Evolutionary conservation across 331 rosid genomes (phyloP), one percentile per base, ranked within the genome.

Genomic region (Cucumis variabilis): DNA sequence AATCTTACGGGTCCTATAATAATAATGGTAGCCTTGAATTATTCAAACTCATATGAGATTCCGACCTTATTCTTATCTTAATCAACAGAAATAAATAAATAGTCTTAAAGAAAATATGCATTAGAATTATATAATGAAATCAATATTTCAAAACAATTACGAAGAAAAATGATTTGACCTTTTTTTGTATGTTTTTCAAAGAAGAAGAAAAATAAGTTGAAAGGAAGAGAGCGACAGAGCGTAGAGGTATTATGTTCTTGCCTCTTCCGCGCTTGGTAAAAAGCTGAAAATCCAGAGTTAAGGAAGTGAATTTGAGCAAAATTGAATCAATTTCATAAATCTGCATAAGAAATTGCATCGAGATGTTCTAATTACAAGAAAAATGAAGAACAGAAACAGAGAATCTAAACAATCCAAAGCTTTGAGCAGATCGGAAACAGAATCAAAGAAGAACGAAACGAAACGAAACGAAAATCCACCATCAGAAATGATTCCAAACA

Each of bases 391-490:
- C 25, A 24, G 14, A 13, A 48, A n/a, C 21, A 48, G 23, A 50
- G 41, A 77, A 24, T 77, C 37, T 48, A 24, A 24, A n/a, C 27
- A 46, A 48, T 48, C 37, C 53, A 44, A n/a, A 77, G 63, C 83
- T 77, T 7, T 6, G 15, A 48, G 15, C 20, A 12, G 83, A 77
- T 77, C 83, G 37, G 63, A 23, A 76, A 76, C 82, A 48, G 82
- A 76, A 76, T 76, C 82, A 23, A 13, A 77, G 83, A 77, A 77
- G 63, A 77, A n/a, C 37, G 23, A 46, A 76, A 37, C 41, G 41
- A 37, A 37, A 76, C 9, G 60, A 75, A 12, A 74, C 27, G 19
- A 41, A 75, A 75, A 44, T 21, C 55, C 58, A 41, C 6, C 17
- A n/a, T 75, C 60, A n/a, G 19, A 9, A 81, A 5, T 58, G 2